phyloP scores from a whole-genome alignment of 148 eudicot species.

The Arbutus unedo region DNA sequence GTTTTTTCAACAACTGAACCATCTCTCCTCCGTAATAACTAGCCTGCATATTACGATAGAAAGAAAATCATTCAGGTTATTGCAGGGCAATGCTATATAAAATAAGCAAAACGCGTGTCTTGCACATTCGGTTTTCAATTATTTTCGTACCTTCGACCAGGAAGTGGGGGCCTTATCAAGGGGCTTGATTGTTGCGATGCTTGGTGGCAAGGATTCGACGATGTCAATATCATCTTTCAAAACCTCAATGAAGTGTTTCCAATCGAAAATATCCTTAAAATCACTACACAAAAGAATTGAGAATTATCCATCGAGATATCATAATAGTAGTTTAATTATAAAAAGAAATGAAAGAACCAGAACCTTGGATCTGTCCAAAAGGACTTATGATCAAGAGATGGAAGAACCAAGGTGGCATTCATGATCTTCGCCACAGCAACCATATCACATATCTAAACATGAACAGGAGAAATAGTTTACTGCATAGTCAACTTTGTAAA shows the following conservation, averaged over 20 bases:
- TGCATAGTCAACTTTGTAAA: not conserved
- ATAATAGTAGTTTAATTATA: not conserved
- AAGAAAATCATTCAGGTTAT: not conserved
- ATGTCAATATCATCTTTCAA: constrained; percentile 47
- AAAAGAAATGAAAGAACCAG: not conserved
- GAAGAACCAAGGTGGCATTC: constrained; percentile 69
- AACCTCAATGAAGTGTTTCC: constrained; percentile 50
- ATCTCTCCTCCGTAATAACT: constrained; percentile 53
- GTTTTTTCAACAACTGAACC: constrained; percentile 33
- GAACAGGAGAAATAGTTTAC: not conserved
- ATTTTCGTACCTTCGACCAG: constrained; percentile 55
- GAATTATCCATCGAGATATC: not conserved
- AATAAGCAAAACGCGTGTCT: not conserved
- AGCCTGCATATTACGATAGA: constrained; percentile 29
- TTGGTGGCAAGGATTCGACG: constrained; percentile 45
- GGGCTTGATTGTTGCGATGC: constrained; percentile 28
- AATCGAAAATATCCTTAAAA: constrained; percentile 60
- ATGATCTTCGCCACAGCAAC: constrained; percentile 61
- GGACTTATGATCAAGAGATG: constrained; percentile 55
- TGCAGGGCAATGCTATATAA: not conserved
- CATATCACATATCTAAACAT: constrained; percentile 65
- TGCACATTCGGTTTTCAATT: not conserved
- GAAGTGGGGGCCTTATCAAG: constrained; percentile 48
- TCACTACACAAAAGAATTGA: constrained; percentile 31
- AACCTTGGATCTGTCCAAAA: constrained; percentile 79